Base-by-base conservation (phyloP, 2,329 filamentous ascomycete species). In the Sarocladium strictum region DNA sequence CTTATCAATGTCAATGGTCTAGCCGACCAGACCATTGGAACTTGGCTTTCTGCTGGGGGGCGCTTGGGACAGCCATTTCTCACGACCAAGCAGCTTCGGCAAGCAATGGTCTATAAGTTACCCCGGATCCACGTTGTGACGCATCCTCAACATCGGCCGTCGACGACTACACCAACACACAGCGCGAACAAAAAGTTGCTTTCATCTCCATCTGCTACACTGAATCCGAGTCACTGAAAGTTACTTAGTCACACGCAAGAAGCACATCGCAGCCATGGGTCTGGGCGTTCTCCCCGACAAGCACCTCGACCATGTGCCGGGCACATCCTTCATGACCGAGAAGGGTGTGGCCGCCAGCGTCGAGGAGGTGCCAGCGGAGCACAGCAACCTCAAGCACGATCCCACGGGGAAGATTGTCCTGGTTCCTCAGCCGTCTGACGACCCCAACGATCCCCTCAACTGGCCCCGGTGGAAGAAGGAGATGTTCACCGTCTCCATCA, bases 401-500 rank as follows among this genome's bases (percentile, higher is more conserved):
- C 54, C 59, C n/a, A 27, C 43, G 23, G 43, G 43, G 5, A 47
- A 27, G 43, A 71, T 78, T 52, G 68, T 76, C n/a, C 67, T 80
- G n/a, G 70, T 72, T 11, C 77, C 77, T 5, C 74, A 75, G 55
- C 77, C 77, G 10, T 75, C 73, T 9, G 67, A 70, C 45, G 74
- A 72, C 15, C 72, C 72, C 7, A 73, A 76, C 57, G 75, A 78
- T 57, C 75, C 75, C 11, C 67, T 76, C 54, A 76, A 76, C 61
- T 77, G 75, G 75, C 69, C 70, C 27, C 59, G 63, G 53, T 64
- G 66, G 57, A 65, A 63, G 57, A 65, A 65, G 58, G 59, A 65
- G 53, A 58, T 64, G 52, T 29, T 41, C 37, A 43, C 26, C 38
- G 23, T 54, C 11, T 40, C 49, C 38, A 62, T 65, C 51, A 61